These are phyloP conservation scores for Kingdonia uniflora DNA, from an alignment of 164 flowering plant genomes.

Conservation along the genomic window DNA sequence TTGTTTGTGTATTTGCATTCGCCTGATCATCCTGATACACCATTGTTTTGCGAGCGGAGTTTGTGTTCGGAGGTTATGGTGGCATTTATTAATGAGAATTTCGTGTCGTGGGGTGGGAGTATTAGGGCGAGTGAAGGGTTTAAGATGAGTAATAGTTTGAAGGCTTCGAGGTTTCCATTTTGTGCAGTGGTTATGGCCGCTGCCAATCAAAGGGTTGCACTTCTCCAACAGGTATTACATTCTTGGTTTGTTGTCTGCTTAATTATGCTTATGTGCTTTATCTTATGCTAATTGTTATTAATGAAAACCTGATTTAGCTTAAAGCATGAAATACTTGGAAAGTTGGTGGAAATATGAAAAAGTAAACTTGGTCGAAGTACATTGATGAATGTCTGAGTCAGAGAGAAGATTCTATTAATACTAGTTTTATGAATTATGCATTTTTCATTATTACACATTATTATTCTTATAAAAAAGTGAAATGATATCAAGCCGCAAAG, in stretches of 20 bases:
- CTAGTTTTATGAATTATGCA: no score
- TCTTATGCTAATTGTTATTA: no score
- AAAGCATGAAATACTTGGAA: background rate
- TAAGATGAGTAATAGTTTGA: conserved; percentile 98
- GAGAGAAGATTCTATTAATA: no score
- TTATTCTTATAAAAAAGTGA: no score
- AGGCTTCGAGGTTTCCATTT: conserved; percentile 85
- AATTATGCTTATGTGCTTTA: no score
- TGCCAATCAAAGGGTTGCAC: conserved; percentile 77
- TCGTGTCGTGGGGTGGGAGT: conserved; percentile 93
- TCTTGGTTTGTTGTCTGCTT: no score
- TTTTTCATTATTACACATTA: no score
- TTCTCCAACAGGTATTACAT: conserved; percentile 79
- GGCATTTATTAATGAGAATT: conserved; percentile 83
- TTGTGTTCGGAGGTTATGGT: conserved; percentile 52
- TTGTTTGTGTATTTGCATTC: conserved; percentile 93
- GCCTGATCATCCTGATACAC: conserved; percentile 92
- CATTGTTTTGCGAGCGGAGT: conserved; percentile 55
- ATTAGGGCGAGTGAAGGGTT: conserved; percentile 89
- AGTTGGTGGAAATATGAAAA: background rate
- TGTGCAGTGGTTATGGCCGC: conserved; percentile 93
- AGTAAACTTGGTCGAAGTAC: no score
- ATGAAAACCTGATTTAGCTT: background rate
- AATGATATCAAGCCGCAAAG: no score
- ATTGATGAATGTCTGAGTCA: no score